phyloP scores from a whole-genome alignment of 768 basidiomycete genomes.

The Artomyces pyxidatus region DNA sequence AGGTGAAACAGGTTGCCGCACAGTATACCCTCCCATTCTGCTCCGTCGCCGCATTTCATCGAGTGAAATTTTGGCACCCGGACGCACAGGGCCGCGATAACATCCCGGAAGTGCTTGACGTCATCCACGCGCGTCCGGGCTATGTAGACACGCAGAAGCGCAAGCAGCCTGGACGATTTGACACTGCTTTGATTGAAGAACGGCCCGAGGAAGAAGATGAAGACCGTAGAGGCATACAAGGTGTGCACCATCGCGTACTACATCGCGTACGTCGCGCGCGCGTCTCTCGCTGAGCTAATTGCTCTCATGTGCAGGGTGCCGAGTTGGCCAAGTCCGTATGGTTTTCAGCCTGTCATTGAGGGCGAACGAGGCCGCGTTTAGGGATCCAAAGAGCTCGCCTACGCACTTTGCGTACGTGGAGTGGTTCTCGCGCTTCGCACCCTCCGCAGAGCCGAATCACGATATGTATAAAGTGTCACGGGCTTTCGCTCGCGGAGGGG shows the following conservation, averaged over 20 bases:
- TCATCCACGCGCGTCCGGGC: slow-evolving; percentile 25
- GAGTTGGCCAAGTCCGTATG: slow-evolving; percentile 19
- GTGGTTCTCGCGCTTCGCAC: slow-evolving; percentile 21
- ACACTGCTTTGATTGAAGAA: slow-evolving; percentile 26
- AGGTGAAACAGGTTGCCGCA: slow-evolving; percentile 14
- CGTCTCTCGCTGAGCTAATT: background rate
- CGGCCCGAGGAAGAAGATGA: background rate
- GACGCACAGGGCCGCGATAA: slow-evolving; percentile 12
- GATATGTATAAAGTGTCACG: slow-evolving; percentile 21
- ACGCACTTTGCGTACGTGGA: slow-evolving; percentile 23
- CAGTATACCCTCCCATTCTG: slow-evolving; percentile 17
- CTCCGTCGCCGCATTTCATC: slow-evolving; percentile 26
- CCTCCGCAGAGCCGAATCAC: slow-evolving; percentile 14
- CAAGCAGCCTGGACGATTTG: slow-evolving; percentile 24
- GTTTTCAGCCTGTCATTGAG: slow-evolving; percentile 19
- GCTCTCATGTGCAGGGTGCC: slow-evolving; percentile 16
- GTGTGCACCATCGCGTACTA: slow-evolving; percentile 17
- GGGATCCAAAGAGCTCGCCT: background rate
- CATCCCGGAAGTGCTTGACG: slow-evolving; percentile 17
- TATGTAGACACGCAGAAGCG: slow-evolving; percentile 12
- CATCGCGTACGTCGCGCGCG: too few relatives aligned
- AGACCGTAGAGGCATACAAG: slow-evolving; percentile 15
- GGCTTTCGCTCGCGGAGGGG: background rate
- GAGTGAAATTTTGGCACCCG: too few relatives aligned
- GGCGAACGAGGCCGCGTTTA: background rate